phyloP scores from a whole-genome alignment of 495 filamentous ascomycete species.

The Recurvomyces mirabilis region DNA sequence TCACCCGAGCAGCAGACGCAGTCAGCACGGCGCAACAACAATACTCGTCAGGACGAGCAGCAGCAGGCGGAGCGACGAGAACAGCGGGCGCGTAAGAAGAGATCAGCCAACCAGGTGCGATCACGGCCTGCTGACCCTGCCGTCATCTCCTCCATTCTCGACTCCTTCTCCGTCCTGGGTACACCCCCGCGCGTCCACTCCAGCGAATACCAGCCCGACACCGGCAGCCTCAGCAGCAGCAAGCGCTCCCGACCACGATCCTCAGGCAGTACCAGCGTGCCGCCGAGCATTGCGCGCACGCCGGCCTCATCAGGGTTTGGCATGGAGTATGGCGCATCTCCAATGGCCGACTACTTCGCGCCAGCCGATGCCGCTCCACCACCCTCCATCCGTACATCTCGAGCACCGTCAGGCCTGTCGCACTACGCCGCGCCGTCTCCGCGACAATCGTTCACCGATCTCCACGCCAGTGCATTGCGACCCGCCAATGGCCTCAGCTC shows the following conservation, averaged over 20 bases:
- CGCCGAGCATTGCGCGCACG: conserved; percentile 2
- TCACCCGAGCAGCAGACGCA: not conserved
- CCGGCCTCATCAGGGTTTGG: conserved; percentile 42
- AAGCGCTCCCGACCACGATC: too few species aligned
- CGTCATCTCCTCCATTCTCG: conserved; percentile 88
- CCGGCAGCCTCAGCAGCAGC: conserved; percentile 3
- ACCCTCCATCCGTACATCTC: conserved; percentile 77
- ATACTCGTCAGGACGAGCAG: not conserved
- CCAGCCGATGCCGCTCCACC: conserved; percentile 66
- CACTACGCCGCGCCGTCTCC: conserved; percentile 44
- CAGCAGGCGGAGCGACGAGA: too few species aligned
- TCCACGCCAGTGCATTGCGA: not conserved
- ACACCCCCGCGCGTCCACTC: not conserved
- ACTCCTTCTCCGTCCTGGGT: conserved; percentile 57
- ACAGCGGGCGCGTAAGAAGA: conserved; percentile 1
- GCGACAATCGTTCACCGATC: not conserved
- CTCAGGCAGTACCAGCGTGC: too few species aligned
- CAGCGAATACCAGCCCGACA: conserved; percentile 1
- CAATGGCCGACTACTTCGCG: conserved; percentile 36
- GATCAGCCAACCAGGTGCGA: conserved; percentile 35
- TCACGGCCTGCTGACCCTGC: conserved; percentile 68
- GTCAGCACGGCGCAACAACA: not conserved
- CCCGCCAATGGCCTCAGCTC: conserved; percentile 11
- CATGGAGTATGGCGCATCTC: conserved; percentile 51
- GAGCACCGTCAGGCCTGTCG: conserved; percentile 63